Evolutionary conservation across 352 stramenopile genomes (phyloP), one percentile per base, ranked within the genome.

Genomic region (Globisporangium canariense): DNA sequence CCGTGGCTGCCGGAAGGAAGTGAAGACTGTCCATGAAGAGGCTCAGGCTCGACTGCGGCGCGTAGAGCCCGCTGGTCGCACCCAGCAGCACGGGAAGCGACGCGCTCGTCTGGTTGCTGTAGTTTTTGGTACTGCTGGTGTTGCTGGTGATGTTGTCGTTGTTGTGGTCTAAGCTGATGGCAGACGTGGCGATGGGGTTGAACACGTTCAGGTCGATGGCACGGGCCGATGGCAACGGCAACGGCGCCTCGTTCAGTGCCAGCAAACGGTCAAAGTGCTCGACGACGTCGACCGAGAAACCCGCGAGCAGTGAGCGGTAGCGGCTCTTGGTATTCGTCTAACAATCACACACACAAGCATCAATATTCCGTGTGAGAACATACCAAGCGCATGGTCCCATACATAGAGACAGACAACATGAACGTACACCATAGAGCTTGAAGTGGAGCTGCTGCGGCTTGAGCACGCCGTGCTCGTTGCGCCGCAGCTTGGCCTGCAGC

Each of bases 271-370:
- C 47, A 14, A 59, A 47, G 49, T 45, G 59, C 22, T 65, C 59
- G 13, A 49, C 34, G 34, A 50, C 62, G 16, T 67, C 62, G 34
- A 67, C 53, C 43, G 62, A 61, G 54, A 67, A 67, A 45, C 62
- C 62, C 14, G 62, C 28, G 25, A 61, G 43, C 5, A 67, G 43
- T 5, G 62, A 67, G 9, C 53, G 62, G 10, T 58, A 58, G 54
- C 62, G 62, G 16, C 30, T 61, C 53, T 66, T 61, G 20, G 28
- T 61, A 45, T 66, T 57, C n/a, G 41, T 52, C 61, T 66, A 45
- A 41, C 28, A 56, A 4, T 25, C 28, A 28, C 47, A 54, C 22
- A 53, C 20, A 53, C 25, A 55, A n/a, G 25, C 49, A 18, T 14
- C 25, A 28, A 38, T 4, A 28, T 8, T 45, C 51, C 14, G 14